Percentiles rank a stretch among this genome's conserved stretches.
Conservation (phyloP, 164 flowering plant species). For the Warburgia ugandensis region DNA sequence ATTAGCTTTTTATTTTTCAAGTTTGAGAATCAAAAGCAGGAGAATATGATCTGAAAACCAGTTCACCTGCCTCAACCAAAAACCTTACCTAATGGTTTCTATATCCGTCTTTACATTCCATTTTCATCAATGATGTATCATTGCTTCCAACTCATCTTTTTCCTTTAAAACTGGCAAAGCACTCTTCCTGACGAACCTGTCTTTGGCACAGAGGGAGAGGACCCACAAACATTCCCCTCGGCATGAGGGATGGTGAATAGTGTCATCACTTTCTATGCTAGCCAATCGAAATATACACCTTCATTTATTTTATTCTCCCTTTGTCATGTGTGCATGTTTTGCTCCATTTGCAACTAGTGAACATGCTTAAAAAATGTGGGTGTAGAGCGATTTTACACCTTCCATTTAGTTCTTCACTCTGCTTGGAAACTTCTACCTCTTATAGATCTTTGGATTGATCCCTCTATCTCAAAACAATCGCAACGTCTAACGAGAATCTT, state of each 20-base stretch:
- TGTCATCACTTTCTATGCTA: slow-evolving; percentile 25
- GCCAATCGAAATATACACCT: slow-evolving; percentile 20
- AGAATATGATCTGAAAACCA: slow-evolving; percentile 1
- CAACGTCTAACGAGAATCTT: no score
- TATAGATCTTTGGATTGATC: no score
- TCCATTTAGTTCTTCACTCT: no score
- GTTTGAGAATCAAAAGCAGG: neutral
- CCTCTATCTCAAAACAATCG: neutral
- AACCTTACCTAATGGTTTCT: slow-evolving; percentile 21
- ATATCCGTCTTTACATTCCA: slow-evolving; percentile 9
- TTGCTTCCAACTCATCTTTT: slow-evolving; percentile 20
- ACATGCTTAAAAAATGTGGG: no score
- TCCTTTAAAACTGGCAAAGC: slow-evolving; percentile 33
- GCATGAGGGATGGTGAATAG: slow-evolving; percentile 49
- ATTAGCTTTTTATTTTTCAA: neutral
- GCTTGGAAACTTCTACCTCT: no score
- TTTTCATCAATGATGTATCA: slow-evolving; percentile 26
- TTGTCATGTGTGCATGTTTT: neutral
- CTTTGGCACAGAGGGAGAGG: slow-evolving; percentile 17
- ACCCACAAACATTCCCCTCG: slow-evolving; percentile 83
- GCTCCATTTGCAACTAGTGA: no score
- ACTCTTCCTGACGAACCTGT: slow-evolving; percentile 10
- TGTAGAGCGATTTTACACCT: no score
- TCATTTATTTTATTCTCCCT: slow-evolving; percentile 6
- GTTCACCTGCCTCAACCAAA: slow-evolving; percentile 21